phyloP scores from a whole-genome alignment of 495 filamentous ascomycete species.

The Glarea lozoyensis region DNA sequence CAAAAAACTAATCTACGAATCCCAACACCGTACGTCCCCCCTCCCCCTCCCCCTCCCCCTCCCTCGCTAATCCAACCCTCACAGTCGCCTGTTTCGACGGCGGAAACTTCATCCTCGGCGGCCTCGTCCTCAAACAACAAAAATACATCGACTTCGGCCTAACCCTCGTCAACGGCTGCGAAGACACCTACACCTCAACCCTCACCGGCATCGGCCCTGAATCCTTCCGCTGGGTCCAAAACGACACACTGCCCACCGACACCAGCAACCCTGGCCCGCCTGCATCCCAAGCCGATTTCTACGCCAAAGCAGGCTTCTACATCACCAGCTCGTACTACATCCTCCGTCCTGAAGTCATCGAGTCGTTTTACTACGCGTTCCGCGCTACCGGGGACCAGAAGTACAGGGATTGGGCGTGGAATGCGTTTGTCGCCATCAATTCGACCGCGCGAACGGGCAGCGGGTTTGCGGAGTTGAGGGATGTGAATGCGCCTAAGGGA shows the following conservation, averaged over 20 bases:
- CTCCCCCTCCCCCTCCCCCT: no score
- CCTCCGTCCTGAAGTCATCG: constrained; percentile 77
- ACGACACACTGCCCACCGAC: constrained; percentile 18
- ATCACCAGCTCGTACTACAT: constrained; percentile 54
- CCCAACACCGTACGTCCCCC: constrained; percentile 40
- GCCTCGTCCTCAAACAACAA: constrained; percentile 51
- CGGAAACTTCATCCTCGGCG: constrained; percentile 83
- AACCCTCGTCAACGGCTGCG: constrained; percentile 62
- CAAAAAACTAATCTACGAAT: constrained; percentile 35
- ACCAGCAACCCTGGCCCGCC: constrained; percentile 34
- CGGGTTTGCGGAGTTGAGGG: constrained; percentile 54
- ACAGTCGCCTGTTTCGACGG: constrained; percentile 71
- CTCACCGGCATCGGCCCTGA: constrained; percentile 74
- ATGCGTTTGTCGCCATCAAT: constrained; percentile 66
- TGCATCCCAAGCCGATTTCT: constrained; percentile 44
- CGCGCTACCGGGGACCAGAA: constrained; percentile 60
- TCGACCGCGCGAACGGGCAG: constrained; percentile 50
- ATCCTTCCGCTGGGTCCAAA: constrained; percentile 54
- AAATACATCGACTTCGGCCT: constrained; percentile 70
- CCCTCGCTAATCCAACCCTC: not conserved
- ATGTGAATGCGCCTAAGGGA: constrained; percentile 59
- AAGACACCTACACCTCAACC: constrained; percentile 61
- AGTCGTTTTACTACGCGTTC: constrained; percentile 85
- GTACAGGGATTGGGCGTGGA: constrained; percentile 83
- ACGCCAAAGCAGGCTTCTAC: constrained; percentile 61